These are phyloP conservation scores for Mycena albidolilacea DNA, from an alignment of 768 basidiomycete genomes.

Conservation along the genomic window DNA sequence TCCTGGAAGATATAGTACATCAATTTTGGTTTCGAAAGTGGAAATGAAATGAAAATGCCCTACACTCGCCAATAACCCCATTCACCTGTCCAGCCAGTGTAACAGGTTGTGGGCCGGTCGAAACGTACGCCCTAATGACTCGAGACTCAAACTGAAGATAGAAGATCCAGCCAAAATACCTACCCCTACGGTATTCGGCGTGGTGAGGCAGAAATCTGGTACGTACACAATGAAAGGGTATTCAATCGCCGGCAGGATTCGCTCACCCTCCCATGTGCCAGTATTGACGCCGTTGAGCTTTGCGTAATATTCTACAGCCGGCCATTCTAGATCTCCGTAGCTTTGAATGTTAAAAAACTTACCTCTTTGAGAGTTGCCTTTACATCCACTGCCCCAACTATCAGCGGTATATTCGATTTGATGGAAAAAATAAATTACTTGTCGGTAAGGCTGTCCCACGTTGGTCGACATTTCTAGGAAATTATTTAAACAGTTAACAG, in stretches of 20 bases:
- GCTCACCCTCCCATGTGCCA: constrained; percentile 6
- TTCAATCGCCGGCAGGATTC: not conserved
- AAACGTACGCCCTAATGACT: constrained; percentile 11
- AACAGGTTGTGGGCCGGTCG: not conserved
- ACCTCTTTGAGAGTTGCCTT: constrained; percentile 10
- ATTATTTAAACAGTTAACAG: not conserved
- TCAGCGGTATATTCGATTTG: not conserved
- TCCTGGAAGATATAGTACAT: not conserved
- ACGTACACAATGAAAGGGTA: not conserved
- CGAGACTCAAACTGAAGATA: not conserved
- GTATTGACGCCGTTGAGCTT: constrained; percentile 7
- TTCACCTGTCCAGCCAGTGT: constrained; percentile 8
- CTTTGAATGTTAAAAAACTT: not conserved
- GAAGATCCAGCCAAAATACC: not conserved
- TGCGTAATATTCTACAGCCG: constrained; percentile 4
- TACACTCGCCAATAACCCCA: constrained; percentile 8
- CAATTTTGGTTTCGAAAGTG: not conserved
- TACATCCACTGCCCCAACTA: not conserved
- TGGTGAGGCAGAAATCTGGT: constrained; percentile 11
- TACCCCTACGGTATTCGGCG: not conserved
- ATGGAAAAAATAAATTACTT: not conserved
- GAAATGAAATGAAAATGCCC: not conserved
- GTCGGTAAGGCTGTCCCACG: not conserved
- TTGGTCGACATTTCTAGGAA: constrained; percentile 9
- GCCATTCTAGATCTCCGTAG: not conserved